These are phyloP conservation scores for Fusarium virguliforme DNA, from an alignment of 2,329 filamentous ascomycete species.

Conservation along the genomic window DNA sequence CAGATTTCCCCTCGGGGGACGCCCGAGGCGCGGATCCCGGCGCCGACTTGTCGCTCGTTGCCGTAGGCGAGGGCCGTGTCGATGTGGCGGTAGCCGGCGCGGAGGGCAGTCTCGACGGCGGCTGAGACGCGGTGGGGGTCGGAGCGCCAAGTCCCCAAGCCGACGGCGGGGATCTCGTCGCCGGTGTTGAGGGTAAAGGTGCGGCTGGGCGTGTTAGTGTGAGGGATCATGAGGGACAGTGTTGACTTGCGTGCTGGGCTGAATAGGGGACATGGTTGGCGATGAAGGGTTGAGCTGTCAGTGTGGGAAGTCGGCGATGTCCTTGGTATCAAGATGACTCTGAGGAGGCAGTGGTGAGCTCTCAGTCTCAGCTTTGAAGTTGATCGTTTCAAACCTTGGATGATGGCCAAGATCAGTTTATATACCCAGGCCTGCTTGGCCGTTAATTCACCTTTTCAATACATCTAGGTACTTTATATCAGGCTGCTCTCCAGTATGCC, in stretches of 20 bases:
- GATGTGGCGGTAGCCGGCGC: constrained; percentile 81
- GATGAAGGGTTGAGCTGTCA: not conserved
- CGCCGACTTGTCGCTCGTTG: constrained; percentile 80
- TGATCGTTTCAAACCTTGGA: not conserved
- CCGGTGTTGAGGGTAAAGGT: constrained; percentile 82
- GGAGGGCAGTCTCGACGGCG: constrained; percentile 80
- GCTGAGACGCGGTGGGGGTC: constrained; percentile 76
- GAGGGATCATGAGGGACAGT: not conserved
- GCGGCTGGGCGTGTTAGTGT: constrained; percentile 34
- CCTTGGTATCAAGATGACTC: not conserved
- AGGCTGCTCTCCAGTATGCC: not conserved
- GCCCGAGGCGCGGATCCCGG: constrained; percentile 75
- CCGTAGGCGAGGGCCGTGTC: constrained; percentile 84
- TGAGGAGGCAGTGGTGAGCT: not conserved
- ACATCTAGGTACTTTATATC: not conserved
- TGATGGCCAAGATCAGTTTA: not conserved
- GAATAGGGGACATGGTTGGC: constrained; percentile 29
- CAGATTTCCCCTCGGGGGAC: constrained; percentile 78
- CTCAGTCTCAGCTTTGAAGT: not conserved
- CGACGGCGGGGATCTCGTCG: constrained; percentile 82
- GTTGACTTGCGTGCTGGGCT: constrained; percentile 28
- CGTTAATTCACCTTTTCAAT: not conserved
- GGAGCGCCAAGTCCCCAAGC: constrained; percentile 86
- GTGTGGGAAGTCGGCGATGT: not conserved
- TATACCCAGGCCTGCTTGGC: not conserved